Base-by-base conservation (phyloP, 495 filamentous ascomycete species). In the Xylaria intraflava region DNA sequence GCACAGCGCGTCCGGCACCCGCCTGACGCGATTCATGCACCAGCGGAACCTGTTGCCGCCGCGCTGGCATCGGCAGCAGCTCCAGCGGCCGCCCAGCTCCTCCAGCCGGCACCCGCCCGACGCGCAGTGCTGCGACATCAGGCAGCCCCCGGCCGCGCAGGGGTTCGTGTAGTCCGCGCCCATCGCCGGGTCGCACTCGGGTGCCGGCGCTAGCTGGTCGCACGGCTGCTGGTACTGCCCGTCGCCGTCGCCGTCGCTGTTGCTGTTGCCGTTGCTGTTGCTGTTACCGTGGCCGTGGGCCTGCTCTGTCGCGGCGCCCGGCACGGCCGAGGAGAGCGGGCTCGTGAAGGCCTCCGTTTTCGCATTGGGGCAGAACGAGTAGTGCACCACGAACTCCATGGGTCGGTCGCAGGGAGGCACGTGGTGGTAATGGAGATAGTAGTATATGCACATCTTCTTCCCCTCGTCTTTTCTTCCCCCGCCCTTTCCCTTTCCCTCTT, bases 1-100 rank as follows among this genome's bases (percentile, higher is more conserved):
- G 47, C 64, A 77, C 35, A 76, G 72, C n/a, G 72, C 67, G 46
- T 77, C 72, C 0, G 72, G 72, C 36, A 71, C 70, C 30, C 58
- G 65, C 24, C 56, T 61, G 59, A 65, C 60, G 26, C 58, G 65
- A 30, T 67, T 64, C 23, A 65, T 53, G 31, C 65, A 75, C 59
- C 57, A 68, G 29, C 65, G 62, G 29, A 69, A 66, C 31, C 60
- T 60, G 40, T 77, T 76, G 7, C 65, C 69, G 4, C 68, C 70
- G 1, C 74, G 65, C 3, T 58, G 52, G 40, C 74, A 77, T 29
- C 56, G 63, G 59, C 73, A 77, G 43, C 73, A 77, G 23, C 52
- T 55, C 73, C 74, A 77, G 14, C 66, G 45, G 2, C 72, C 71
- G 17, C 63, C 64, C 14, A 73, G 65, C 19, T 73, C 66, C 22